phyloP scores from a whole-genome alignment of 176 grass and related monocot genomes.

The Stipa capillata region DNA sequence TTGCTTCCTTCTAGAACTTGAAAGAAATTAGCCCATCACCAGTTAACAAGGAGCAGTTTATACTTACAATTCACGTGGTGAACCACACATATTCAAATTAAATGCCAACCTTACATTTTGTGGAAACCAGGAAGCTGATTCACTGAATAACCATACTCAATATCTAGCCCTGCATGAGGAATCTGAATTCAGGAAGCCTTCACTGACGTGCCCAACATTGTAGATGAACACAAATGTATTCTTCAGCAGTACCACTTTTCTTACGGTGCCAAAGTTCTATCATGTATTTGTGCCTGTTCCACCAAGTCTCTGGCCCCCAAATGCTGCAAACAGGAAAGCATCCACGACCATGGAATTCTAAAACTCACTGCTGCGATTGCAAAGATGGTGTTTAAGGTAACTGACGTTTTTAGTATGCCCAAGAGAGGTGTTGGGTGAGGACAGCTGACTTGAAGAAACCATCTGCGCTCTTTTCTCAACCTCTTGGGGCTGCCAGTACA shows the following conservation, averaged over 20 bases:
- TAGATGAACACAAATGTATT: conserved; percentile 16
- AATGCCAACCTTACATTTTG: conserved; percentile 17
- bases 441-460: background rate
- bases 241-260: conserved; percentile 9
- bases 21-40: conserved; percentile 15
- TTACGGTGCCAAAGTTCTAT: conserved; percentile 17
- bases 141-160: background rate
- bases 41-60: conserved; percentile 10
- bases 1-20: background rate
- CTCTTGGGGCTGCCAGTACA: conserved; percentile 2
- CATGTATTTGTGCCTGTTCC: conserved; percentile 6
- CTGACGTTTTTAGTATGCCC: conserved; percentile 22
- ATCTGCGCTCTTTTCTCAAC: conserved; percentile 10
- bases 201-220: background rate
- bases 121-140: conserved; percentile 7
- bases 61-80: conserved; percentile 9
- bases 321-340: conserved; percentile 4
- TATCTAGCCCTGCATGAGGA: conserved; percentile 5
- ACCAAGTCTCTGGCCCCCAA: background rate
- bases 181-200: conserved; percentile 27
- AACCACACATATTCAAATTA: background rate
- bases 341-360: too few species aligned
- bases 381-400: conserved; percentile 16
- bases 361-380: background rate
- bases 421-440: conserved; percentile 28